These are phyloP conservation scores for Globisporangium cystogenes DNA, from an alignment of 352 stramenopile species.

Conservation along the genomic window DNA sequence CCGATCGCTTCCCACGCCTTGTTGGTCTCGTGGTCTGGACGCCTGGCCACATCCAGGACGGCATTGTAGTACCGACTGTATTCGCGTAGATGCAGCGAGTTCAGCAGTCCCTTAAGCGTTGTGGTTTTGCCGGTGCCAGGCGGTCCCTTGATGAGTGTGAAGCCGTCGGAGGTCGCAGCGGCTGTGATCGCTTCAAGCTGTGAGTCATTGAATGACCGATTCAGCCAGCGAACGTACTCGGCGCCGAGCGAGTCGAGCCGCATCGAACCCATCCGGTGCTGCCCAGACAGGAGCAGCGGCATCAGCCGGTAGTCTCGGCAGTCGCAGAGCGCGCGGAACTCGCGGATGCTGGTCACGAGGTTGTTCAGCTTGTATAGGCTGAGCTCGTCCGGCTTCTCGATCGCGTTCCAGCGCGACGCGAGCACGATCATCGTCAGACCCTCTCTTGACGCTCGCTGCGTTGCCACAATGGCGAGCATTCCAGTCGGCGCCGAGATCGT, in stretches of 20 bases:
- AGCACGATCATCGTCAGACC: constrained; percentile 66
- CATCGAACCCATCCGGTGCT: constrained; percentile 69
- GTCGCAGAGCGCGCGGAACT: constrained; percentile 83
- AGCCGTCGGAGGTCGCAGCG: constrained; percentile 82
- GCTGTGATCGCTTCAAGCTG: constrained; percentile 88
- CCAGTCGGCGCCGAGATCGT: too few relatives aligned
- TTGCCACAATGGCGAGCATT: constrained; percentile 72
- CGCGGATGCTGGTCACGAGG: constrained; percentile 83
- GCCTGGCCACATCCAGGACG: constrained; percentile 72
- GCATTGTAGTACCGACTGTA: constrained; percentile 92
- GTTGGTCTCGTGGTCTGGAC: constrained; percentile 75
- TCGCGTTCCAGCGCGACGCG: constrained; percentile 34
- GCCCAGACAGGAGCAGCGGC: constrained; percentile 67
- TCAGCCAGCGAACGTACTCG: constrained; percentile 81
- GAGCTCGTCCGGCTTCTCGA: constrained; percentile 46
- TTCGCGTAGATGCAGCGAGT: constrained; percentile 89
- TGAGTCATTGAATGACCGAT: constrained; percentile 82
- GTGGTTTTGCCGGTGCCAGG: constrained; percentile 91
- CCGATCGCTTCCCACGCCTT: constrained; percentile 77
- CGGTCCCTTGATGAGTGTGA: constrained; percentile 90
- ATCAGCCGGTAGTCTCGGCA: constrained; percentile 73
- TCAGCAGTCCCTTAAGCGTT: constrained; percentile 89
- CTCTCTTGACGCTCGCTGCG: constrained; percentile 63
- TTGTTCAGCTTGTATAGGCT: constrained; percentile 86
- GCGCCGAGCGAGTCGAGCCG: constrained; percentile 72